A percentile compares a stretch with the other conserved stretches of the same genome.
Evolutionary conservation across 495 filamentous ascomycete species (phyloP).

Genomic region (Neurospora sp.): DNA sequence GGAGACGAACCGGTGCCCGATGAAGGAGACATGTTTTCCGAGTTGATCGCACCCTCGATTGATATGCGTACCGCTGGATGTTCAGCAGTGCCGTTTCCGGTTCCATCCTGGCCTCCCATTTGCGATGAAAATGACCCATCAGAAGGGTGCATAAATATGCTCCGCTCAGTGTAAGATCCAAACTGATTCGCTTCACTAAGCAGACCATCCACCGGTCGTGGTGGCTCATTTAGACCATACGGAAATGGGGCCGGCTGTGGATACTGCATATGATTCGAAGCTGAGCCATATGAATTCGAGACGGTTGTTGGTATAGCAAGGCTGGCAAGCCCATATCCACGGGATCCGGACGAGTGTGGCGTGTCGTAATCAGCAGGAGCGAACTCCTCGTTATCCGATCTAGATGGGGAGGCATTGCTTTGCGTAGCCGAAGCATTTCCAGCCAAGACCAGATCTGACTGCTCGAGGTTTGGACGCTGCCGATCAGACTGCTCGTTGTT

Average conservation of each 20-base stretch:
- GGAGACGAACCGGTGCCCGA: slow-evolving; percentile 21
- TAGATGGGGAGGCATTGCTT: slow-evolving; percentile 5
- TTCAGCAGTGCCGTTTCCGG: neutral
- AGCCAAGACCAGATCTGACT: neutral
- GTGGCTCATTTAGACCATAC: slow-evolving; percentile 3
- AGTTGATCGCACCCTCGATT: slow-evolving; percentile 10
- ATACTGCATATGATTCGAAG: slow-evolving; percentile 7
- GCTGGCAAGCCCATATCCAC: neutral
- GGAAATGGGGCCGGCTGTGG: slow-evolving; percentile 9
- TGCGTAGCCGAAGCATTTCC: neutral
- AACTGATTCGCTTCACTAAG: slow-evolving; percentile 5
- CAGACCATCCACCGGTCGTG: neutral
- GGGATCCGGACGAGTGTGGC: slow-evolving; percentile 1
- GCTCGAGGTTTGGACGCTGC: slow-evolving; percentile 1
- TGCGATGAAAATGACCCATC: slow-evolving; percentile 15
- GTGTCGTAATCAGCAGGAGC: slow-evolving; percentile 9
- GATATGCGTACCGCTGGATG: slow-evolving; percentile 7
- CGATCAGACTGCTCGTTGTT: slow-evolving; percentile 14
- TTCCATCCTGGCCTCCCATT: slow-evolving; percentile 8
- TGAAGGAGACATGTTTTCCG: slow-evolving; percentile 17
- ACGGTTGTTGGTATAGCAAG: slow-evolving; percentile 1
- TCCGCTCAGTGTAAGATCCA: slow-evolving; percentile 10
- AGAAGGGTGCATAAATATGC: slow-evolving; percentile 14
- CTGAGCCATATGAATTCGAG: slow-evolving; percentile 3
- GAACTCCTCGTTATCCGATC: slow-evolving; percentile 11